Evolutionary conservation across 305 asterid genomes (phyloP).

Genomic region (Ajuga reptans): DNA sequence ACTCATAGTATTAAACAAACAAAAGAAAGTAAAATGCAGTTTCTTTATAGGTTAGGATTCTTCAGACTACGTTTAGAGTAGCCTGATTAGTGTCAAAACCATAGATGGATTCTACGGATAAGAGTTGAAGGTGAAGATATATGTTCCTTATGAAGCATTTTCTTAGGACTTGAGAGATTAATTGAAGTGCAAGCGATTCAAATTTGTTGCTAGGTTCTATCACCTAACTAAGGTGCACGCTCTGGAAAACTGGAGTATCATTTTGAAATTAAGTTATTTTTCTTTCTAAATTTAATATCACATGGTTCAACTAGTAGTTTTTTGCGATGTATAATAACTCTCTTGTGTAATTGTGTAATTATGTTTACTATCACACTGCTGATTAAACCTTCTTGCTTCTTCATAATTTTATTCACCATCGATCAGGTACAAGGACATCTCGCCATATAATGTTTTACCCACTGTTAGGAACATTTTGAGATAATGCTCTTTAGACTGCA

Average conservation of each 20-base stretch:
- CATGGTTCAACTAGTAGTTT: not conserved
- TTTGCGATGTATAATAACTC: not conserved
- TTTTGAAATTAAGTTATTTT: not conserved
- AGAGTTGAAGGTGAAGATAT: slow-evolving; percentile 5
- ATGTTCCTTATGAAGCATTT: slow-evolving; percentile 1
- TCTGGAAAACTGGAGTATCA: no score
- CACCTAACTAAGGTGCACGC: not conserved
- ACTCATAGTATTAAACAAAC: not conserved
- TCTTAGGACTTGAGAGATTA: slow-evolving; percentile 9
- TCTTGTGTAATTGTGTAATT: not conserved
- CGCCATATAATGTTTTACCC: slow-evolving; percentile 2
- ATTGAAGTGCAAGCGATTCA: not conserved
- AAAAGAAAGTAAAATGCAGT: not conserved
- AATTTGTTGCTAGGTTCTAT: not conserved
- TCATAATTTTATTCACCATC: not conserved
- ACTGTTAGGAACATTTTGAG: not conserved
- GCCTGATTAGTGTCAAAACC: no score
- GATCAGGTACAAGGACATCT: not conserved
- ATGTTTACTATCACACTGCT: slow-evolving; percentile 7
- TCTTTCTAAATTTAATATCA: not conserved
- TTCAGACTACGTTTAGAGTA: no score
- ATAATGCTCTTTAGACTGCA: not conserved
- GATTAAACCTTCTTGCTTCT: not conserved
- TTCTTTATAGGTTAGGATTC: not conserved
- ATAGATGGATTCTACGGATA: not conserved